Percentiles rank a stretch among this genome's conserved stretches.
phyloP scores from a whole-genome alignment of 192 early-diverging fungal species.

The Obelidium mucronatum region DNA sequence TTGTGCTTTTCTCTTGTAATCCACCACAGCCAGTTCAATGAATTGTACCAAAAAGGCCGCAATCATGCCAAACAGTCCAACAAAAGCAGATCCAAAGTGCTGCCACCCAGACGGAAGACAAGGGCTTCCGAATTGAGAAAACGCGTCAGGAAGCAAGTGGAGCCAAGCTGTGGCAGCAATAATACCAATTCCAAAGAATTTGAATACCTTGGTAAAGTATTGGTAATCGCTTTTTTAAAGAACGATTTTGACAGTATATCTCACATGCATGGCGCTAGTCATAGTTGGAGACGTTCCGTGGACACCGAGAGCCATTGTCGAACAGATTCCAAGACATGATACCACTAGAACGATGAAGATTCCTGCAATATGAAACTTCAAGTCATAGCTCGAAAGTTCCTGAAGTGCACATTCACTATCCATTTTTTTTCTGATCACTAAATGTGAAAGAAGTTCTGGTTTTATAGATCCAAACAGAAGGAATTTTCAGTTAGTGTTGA shows the following conservation, averaged over 20 bases:
- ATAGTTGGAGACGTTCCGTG: not conserved
- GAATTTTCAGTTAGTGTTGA: too few species aligned
- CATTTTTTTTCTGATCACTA: too few species aligned
- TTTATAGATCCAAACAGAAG: too few species aligned
- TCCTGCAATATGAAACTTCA: constrained; percentile 18
- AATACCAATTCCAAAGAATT: constrained; percentile 60
- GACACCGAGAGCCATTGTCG: constrained; percentile 13
- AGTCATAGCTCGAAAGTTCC: too few species aligned
- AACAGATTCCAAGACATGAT: constrained; percentile 12
- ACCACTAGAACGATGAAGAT: constrained; percentile 21
- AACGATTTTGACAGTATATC: not conserved
- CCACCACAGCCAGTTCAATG: constrained; percentile 19
- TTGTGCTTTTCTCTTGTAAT: constrained; percentile 17
- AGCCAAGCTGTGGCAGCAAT: constrained; percentile 55
- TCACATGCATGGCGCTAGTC: not conserved
- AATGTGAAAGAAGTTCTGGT: too few species aligned
- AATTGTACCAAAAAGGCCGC: constrained; percentile 46
- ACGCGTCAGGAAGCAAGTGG: constrained; percentile 50
- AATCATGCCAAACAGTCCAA: constrained; percentile 47
- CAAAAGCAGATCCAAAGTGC: constrained; percentile 18
- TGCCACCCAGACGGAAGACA: constrained; percentile 22
- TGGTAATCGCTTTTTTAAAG: not conserved
- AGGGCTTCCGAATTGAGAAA: constrained; percentile 22
- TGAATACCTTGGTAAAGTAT: constrained; percentile 37
- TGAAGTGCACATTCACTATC: too few species aligned